These are phyloP conservation scores for Diaporthe humulicola DNA, from an alignment of 2,329 filamentous ascomycete species.

Conservation along the genomic window DNA sequence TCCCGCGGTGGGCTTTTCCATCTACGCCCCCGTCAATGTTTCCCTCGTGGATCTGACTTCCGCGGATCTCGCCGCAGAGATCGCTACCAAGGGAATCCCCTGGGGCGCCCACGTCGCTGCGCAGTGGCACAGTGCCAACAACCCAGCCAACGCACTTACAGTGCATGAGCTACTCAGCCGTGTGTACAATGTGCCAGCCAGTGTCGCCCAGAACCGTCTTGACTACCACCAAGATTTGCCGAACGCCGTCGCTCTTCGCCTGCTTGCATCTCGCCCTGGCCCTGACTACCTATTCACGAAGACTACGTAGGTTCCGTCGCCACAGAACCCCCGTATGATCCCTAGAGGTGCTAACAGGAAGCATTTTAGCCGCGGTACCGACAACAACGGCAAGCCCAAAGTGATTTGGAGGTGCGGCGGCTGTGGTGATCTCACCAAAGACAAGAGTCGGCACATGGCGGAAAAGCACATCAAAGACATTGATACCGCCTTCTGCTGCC, in stretches of 20 bases:
- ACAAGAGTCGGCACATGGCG: background rate
- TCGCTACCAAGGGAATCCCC: background rate
- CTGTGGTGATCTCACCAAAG: too few relatives aligned
- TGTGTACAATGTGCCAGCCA: rapidly evolving
- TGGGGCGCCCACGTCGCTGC: background rate
- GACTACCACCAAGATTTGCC: background rate
- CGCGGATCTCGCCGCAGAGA: background rate
- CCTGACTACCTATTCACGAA: rapidly evolving
- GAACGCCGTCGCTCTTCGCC: background rate
- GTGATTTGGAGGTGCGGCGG: background rate
- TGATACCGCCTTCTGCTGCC: background rate
- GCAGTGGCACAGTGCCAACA: background rate
- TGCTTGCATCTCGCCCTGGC: background rate
- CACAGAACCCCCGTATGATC: background rate
- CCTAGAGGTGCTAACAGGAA: background rate
- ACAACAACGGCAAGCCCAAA: too few relatives aligned
- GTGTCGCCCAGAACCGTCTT: rapidly evolving
- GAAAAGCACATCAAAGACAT: background rate
- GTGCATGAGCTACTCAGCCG: background rate
- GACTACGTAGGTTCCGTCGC: background rate
- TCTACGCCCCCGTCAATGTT: background rate
- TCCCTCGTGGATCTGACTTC: background rate
- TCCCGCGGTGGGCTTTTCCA: background rate
- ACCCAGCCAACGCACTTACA: too few relatives aligned
- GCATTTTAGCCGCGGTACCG: rapidly evolving